Base-by-base conservation (phyloP, 78 protist genomes). In the Dictyostelium firmibasis region DNA sequence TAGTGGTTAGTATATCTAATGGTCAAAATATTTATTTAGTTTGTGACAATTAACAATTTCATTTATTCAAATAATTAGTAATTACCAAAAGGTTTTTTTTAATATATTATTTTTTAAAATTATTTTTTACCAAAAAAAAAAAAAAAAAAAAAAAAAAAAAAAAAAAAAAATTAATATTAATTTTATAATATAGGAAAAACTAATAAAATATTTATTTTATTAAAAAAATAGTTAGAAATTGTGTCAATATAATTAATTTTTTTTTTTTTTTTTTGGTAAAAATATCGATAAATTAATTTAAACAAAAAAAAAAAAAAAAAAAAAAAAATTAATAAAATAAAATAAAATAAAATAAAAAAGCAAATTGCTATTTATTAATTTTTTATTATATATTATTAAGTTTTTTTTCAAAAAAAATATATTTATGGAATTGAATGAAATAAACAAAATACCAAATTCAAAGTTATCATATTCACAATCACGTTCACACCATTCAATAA, bases 381-480 rank as follows among this genome's bases (percentile, higher is more conserved):
- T 67, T 27, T 67, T 70, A 25, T 31, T 31, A 25, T 29, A 25
- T 70, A 10, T 31, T n/a, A n/a, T n/a, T n/a, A n/a, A 27, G 5
- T 31, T 29, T 70, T 29, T 70, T 70, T 10, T 11, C 1, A 4
- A 50, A 50, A 16, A 50, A 50, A 50, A 50, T 3, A 1, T 3
- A 16, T 50, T 50, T 29, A 70, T 70, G 77, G 77, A 70, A 70
- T 31, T 70, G 33, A 31, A 70, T 31, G 77, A 70, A 70, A 20
- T 64, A 64, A 64, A 64, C 10, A 64, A 20, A 64, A 64, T 0
- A 64, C 77, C 14, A 25, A 25, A 3, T 25, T 64, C 74, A 23
- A 25, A 25, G 31, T 70, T 70, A 70, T 70, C 77, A 70, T 70
- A 70, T 14, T 70, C 77, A 9, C 77, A 70, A 70, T 70, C 77